Base-by-base conservation (phyloP, 768 basidiomycete genomes). In the Rubroboletus satanas region DNA sequence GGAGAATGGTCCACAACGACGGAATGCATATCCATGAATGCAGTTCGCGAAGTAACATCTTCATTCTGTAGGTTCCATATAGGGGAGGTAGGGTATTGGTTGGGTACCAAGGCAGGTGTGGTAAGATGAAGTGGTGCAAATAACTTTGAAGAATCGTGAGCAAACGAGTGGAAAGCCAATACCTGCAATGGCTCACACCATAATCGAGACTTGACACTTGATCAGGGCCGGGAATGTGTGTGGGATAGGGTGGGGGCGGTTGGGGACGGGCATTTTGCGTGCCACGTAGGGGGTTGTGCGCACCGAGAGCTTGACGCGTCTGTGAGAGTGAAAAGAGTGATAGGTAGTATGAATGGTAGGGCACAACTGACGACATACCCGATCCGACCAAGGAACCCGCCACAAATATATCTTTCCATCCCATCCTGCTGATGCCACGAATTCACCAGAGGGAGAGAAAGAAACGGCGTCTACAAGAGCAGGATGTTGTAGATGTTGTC, bases 381-480 rank as follows among this genome's bases (percentile, higher is more conserved):
- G 21, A 18, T 11, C 14, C n/a, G 5, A 14, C 43, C 26, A 33
- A 15, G 51, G 42, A 9, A 41, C 52, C 5, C n/a, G 41, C 51
- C 54, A 59, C 1, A 59, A 5, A 35, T 45, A 45, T 29, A 61
- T 18, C 23, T 14, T 45, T 11, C 33, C 32, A 2, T 11, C 14
- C 4, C 0, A 3, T 5, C 17, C 26, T 31, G 29, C 36, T 11
- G 52, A 46, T 17, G 46, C 53, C 18, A 57, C 29, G 3, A 44
- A 47, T 26, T 46, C 18, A 5, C 58, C 61, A 8, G 46, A 60
- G 7, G 52, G 50, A 15, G 60, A 60, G 38, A 62, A 56, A 12
- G 1, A n/a, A 29, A 57, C 39, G 0, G n/a, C 17, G 1, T 15
- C 0, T 23, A 26, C 18, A 9, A 5, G 1, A 0, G 17, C 2